A percentile compares a stretch with the other conserved stretches of the same genome.
These are phyloP conservation scores for Corinectria fuckeliana DNA, from an alignment of 2,329 filamentous ascomycete species.

Conservation along the genomic window DNA sequence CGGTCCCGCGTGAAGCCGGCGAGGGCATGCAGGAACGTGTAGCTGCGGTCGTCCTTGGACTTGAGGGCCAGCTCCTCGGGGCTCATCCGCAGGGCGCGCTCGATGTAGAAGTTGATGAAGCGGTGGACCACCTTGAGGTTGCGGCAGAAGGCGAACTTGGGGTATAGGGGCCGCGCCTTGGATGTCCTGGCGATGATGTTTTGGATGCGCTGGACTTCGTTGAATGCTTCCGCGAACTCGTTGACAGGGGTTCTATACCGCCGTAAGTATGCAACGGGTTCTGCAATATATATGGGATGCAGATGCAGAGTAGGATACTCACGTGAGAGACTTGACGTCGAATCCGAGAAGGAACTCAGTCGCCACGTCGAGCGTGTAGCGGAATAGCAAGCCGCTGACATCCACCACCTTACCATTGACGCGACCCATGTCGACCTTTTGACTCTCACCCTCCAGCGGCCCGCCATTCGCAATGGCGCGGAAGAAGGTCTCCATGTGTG, in stretches of 20 bases:
- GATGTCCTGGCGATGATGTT: slow-evolving; percentile 70
- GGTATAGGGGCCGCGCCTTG: slow-evolving; percentile 67
- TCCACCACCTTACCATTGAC: slow-evolving; percentile 70
- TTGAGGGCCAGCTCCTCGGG: slow-evolving; percentile 75
- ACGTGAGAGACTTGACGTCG: slow-evolving; percentile 70
- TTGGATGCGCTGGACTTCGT: slow-evolving; percentile 78
- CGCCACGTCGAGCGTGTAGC: slow-evolving; percentile 83
- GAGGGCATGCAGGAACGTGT: slow-evolving; percentile 88
- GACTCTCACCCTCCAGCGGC: slow-evolving; percentile 63
- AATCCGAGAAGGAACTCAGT: slow-evolving; percentile 87
- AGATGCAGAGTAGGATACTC: slow-evolving; percentile 17
- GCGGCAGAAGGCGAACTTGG: slow-evolving; percentile 67
- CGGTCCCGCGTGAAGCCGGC: slow-evolving; percentile 78
- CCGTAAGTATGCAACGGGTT: not conserved
- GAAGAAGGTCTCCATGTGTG: slow-evolving; percentile 77
- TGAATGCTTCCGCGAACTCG: slow-evolving; percentile 82
- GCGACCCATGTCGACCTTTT: slow-evolving; percentile 67
- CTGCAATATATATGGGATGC: not conserved
- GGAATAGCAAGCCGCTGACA: slow-evolving; percentile 79
- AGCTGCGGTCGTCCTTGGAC: slow-evolving; percentile 72
- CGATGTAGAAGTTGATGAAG: slow-evolving; percentile 81
- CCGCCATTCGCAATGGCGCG: slow-evolving; percentile 67
- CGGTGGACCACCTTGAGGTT: slow-evolving; percentile 73
- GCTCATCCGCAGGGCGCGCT: slow-evolving; percentile 71
- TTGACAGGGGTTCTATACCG: slow-evolving; percentile 59